Percentiles rank a stretch among this genome's conserved stretches.
These are phyloP conservation scores for Myxozyma mucilagina DNA, from an alignment of 805 yeast genomes.

Conservation along the genomic window DNA sequence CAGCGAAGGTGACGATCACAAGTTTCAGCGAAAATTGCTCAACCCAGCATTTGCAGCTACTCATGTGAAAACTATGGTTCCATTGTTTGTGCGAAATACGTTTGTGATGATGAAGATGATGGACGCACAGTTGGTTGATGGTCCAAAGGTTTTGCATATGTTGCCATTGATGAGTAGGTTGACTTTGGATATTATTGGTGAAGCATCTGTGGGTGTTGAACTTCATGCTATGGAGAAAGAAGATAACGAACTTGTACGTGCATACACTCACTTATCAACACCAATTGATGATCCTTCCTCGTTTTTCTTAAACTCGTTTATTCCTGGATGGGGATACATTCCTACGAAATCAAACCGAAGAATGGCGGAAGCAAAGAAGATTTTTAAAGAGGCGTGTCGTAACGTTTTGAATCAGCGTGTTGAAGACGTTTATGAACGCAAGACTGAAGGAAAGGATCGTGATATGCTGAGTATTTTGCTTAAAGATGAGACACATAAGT, in stretches of 20 bases:
- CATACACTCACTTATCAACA: conserved; percentile 16
- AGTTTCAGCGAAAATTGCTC: conserved; percentile 24
- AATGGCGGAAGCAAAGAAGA: conserved; percentile 12
- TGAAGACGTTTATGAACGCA: conserved; percentile 10
- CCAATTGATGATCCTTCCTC: conserved; percentile 14
- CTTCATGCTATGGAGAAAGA: conserved; percentile 22
- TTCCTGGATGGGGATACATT: conserved; percentile 24
- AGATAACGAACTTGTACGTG: conserved; percentile 18
- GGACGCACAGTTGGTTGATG: conserved; percentile 9
- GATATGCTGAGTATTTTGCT: conserved; percentile 22
- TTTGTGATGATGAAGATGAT: neutral
- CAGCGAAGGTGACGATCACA: conserved; percentile 28
- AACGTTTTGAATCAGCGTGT: conserved; percentile 9
- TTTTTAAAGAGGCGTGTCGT: conserved; percentile 11
- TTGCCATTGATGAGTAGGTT: conserved; percentile 13
- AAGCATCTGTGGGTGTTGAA: conserved; percentile 24
- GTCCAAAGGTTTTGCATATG: conserved; percentile 6
- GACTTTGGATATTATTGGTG: conserved; percentile 26
- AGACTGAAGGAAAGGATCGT: conserved; percentile 21
- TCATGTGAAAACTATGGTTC: conserved; percentile 23
- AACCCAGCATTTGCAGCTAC: conserved; percentile 19
- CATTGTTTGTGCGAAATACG: conserved; percentile 16
- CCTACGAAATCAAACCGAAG: conserved; percentile 16
- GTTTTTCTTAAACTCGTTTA: conserved; percentile 11
- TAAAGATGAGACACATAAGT: conserved; percentile 10